A percentile compares a stretch with the other conserved stretches of the same genome.
phyloP scores from a whole-genome alignment of 2,329 filamentous ascomycete species.

The Ophiocordyceps polyrhachis-furcata region DNA sequence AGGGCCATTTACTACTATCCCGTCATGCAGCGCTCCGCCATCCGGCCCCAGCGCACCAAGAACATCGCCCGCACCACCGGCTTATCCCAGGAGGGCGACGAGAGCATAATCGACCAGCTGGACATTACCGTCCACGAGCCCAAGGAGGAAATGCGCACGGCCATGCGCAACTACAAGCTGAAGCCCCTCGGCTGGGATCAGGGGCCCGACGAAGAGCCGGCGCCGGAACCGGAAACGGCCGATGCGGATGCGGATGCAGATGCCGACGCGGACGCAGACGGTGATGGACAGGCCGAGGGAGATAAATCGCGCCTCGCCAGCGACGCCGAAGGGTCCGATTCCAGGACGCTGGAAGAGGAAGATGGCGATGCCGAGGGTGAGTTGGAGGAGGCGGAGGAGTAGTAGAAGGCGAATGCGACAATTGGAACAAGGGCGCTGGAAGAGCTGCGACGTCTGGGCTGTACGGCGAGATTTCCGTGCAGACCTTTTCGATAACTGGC shows the following conservation, averaged over 20 bases:
- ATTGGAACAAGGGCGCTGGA: not conserved
- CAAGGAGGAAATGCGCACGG: conserved; percentile 29
- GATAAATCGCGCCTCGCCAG: conserved; percentile 3
- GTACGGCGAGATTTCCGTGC: too few species aligned
- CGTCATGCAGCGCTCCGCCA: conserved; percentile 42
- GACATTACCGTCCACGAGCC: conserved; percentile 37
- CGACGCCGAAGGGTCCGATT: conserved; percentile 7
- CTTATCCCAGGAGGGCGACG: conserved; percentile 25
- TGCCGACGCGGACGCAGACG: conserved; percentile 12
- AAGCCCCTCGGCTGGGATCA: conserved; percentile 31
- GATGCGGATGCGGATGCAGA: conserved; percentile 8
- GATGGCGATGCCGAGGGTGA: conserved; percentile 26
- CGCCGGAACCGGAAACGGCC: conserved; percentile 9
- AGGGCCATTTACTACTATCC: conserved; percentile 51
- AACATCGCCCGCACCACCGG: conserved; percentile 38
- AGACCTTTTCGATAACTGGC: not conserved
- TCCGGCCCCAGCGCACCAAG: conserved; percentile 44
- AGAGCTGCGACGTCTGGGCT: not conserved
- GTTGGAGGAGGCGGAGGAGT: conserved; percentile 17
- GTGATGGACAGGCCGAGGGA: conserved; percentile 2
- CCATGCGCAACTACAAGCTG: conserved; percentile 32
- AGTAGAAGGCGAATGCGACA: not conserved
- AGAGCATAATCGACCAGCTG: conserved; percentile 35
- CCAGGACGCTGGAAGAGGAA: conserved; percentile 12
- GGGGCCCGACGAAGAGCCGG: conserved; percentile 11